phyloP scores from a whole-genome alignment of 306 rosid genomes.

The Arachis stenosperma region DNA sequence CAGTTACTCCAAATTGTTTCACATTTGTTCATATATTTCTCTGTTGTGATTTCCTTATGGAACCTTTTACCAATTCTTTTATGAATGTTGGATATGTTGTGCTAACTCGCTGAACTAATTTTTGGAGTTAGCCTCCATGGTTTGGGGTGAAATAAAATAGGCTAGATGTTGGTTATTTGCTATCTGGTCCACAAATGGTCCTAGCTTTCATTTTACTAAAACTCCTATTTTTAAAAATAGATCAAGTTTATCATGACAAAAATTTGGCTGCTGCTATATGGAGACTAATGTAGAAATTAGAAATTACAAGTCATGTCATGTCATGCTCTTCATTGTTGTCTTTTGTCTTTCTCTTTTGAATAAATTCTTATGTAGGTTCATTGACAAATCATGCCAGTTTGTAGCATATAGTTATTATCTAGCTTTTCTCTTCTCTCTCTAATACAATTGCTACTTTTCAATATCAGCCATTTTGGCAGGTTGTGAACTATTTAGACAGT shows the following conservation, averaged over 20 bases:
- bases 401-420: background rate
- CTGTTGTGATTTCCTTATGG: too few relatives aligned
- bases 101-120: background rate
- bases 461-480: conserved; percentile 92
- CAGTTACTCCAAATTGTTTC: too few relatives aligned
- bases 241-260: too few relatives aligned
- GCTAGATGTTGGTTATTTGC: background rate
- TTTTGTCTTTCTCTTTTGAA: background rate
- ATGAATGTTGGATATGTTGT: too few relatives aligned
- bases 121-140: background rate
- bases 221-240: too few relatives aligned
- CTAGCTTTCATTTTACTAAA: too few relatives aligned
- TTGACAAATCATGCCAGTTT: background rate
- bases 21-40: too few relatives aligned
- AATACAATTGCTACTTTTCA: conserved; percentile 30
- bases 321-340: background rate
- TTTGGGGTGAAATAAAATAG: background rate
- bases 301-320: too few relatives aligned
- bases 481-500: conserved; percentile 62
- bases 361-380: background rate
- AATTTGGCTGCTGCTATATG: too few relatives aligned
- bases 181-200: too few relatives aligned
- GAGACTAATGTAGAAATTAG: too few relatives aligned
- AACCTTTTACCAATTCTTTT: too few relatives aligned
- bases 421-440: background rate